These are phyloP conservation scores for Hemileccinum rubropunctum DNA, from an alignment of 768 basidiomycete species.

Conservation along the genomic window DNA sequence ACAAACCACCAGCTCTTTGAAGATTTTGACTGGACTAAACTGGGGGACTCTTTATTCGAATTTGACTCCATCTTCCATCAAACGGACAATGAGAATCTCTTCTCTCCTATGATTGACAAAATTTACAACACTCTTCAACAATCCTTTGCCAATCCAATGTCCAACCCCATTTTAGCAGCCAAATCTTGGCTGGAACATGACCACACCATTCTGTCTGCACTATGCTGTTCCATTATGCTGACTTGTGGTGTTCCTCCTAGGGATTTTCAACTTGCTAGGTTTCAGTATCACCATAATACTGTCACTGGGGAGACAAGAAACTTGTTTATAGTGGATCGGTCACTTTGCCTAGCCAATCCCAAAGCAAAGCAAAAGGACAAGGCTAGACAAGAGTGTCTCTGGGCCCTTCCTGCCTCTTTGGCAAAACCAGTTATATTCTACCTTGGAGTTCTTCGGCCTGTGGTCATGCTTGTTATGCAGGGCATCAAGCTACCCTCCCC, in stretches of 20 bases:
- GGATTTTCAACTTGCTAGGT: too few species aligned
- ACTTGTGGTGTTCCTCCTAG: not conserved
- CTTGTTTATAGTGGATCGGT: not conserved
- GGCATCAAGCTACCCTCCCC: not conserved
- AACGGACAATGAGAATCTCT: not conserved
- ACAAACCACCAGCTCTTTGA: too few species aligned
- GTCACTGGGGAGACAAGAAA: not conserved
- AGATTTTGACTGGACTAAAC: not conserved
- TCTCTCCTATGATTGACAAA: not conserved
- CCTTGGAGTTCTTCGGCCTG: not conserved
- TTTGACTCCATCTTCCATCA: not conserved
- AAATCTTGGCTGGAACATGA: not conserved
- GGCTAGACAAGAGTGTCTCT: not conserved
- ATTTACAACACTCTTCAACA: not conserved
- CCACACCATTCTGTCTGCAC: not conserved
- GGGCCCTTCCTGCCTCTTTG: not conserved
- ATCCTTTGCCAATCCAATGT: too few species aligned
- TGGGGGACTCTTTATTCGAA: not conserved
- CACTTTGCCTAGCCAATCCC: not conserved
- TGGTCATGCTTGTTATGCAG: not conserved
- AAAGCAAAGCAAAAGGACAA: not conserved
- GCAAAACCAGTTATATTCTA: not conserved
- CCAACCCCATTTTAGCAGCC: too few species aligned
- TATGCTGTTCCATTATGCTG: not conserved
- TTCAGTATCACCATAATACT: too few species aligned